Conservation (phyloP, 2,329 filamentous ascomycete species). For the Cryphonectria carpinicola region DNA sequence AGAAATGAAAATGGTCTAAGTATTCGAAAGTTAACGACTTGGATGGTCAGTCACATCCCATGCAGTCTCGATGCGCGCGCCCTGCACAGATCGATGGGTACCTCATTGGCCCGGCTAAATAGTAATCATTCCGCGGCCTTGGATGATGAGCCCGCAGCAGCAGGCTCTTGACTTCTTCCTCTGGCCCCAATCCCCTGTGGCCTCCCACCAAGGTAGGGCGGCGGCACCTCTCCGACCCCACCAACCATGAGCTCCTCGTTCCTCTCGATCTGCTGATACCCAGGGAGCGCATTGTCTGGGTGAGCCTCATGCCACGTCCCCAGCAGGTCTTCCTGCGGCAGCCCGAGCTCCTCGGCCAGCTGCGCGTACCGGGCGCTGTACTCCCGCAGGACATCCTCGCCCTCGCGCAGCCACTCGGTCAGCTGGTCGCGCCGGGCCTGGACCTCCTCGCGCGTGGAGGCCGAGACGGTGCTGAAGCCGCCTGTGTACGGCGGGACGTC, state of each 20-base stretch:
- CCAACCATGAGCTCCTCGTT: slow-evolving; percentile 39
- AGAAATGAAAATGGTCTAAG: neutral
- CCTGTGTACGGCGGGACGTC: slow-evolving; percentile 36
- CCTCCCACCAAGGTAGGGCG: slow-evolving; percentile 35
- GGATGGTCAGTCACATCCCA: neutral
- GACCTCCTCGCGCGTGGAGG: slow-evolving; percentile 36
- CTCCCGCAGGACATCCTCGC: slow-evolving; percentile 38
- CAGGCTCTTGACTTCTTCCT: neutral
- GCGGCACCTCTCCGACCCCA: slow-evolving; percentile 38
- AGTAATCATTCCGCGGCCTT: slow-evolving; percentile 7
- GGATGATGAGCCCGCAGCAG: slow-evolving; percentile 4
- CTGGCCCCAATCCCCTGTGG: slow-evolving; percentile 12
- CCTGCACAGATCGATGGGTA: neutral
- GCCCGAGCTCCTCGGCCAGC: slow-evolving; percentile 34
- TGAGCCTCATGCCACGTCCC: slow-evolving; percentile 39
- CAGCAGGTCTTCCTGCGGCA: slow-evolving; percentile 37
- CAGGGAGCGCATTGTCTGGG: slow-evolving; percentile 38
- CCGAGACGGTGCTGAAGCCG: slow-evolving; percentile 33
- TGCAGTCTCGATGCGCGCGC: neutral
- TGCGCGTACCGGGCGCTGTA: slow-evolving; percentile 38
- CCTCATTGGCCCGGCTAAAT: neutral
- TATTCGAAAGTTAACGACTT: neutral
- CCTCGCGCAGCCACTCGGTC: slow-evolving; percentile 36
- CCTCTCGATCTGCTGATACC: slow-evolving; percentile 36
- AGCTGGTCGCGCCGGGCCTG: slow-evolving; percentile 35